A percentile compares a stretch with the other conserved stretches of the same genome.
Evolutionary conservation across 495 filamentous ascomycete species (phyloP).

Genomic region (Penicillium flavigenum): DNA sequence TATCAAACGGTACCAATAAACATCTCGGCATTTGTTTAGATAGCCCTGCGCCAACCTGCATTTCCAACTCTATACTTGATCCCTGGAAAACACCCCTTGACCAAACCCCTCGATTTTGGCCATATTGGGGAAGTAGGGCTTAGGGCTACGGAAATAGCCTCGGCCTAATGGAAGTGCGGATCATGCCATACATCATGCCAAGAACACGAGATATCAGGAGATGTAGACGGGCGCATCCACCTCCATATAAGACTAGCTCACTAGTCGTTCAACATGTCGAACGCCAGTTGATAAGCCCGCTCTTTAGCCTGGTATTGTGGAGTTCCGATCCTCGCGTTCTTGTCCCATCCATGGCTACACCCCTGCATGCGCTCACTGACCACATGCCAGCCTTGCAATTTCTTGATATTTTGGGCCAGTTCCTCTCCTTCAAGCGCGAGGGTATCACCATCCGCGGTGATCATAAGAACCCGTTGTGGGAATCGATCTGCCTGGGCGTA

Average conservation of each 20-base stretch:
- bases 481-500: constrained; percentile 41
- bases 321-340: constrained; percentile 26
- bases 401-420: constrained; percentile 36
- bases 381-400: constrained; percentile 35
- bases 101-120: not conserved
- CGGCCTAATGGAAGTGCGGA: constrained; percentile 10
- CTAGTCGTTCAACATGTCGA: constrained; percentile 32
- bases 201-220: constrained; percentile 8
- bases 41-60: not conserved
- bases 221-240: no score
- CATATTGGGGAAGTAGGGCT: constrained; percentile 20
- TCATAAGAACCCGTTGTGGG: constrained; percentile 41
- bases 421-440: constrained; percentile 44
- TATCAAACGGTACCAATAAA: not conserved
- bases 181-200: constrained; percentile 20
- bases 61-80: constrained; percentile 1
- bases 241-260: not conserved
- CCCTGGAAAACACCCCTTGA: not conserved
- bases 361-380: constrained; percentile 40
- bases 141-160: constrained; percentile 22
- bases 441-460: constrained; percentile 45
- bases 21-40: not conserved
- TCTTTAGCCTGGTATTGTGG: constrained; percentile 35
- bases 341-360: constrained; percentile 46
- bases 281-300: constrained; percentile 36